Evolutionary conservation across 352 stramenopile species (phyloP).

Genomic region (Phytophthora sp.): DNA sequence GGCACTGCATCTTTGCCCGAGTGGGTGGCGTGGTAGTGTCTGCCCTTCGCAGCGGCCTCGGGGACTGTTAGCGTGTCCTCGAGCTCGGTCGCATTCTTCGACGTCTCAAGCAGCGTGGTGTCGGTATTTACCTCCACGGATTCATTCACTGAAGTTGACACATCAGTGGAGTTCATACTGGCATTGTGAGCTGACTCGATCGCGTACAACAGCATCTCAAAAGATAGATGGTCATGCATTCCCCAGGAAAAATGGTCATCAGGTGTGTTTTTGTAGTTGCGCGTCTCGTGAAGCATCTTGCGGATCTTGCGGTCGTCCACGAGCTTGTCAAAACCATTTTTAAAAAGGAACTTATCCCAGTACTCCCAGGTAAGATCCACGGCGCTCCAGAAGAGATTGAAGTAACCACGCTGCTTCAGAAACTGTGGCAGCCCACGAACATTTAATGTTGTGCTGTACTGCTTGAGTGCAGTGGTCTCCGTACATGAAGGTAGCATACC

Average conservation of each 20-base stretch:
- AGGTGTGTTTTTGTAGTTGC: slow-evolving; percentile 57
- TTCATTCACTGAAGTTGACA: neutral
- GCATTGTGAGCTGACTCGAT: slow-evolving; percentile 59
- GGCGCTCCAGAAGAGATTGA: slow-evolving; percentile 76
- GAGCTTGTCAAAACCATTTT: slow-evolving; percentile 75
- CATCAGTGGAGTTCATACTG: slow-evolving; percentile 24
- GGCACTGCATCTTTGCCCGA: slow-evolving; percentile 1
- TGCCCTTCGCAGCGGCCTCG: slow-evolving; percentile 22
- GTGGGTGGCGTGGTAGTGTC: slow-evolving; percentile 26
- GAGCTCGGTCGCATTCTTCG: slow-evolving; percentile 12
- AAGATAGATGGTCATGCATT: slow-evolving; percentile 76
- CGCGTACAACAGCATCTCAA: slow-evolving; percentile 73
- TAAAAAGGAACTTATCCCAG: slow-evolving; percentile 68
- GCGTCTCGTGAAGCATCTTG: slow-evolving; percentile 66
- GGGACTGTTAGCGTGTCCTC: slow-evolving; percentile 14
- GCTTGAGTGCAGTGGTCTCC: slow-evolving; percentile 67
- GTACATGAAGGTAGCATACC: slow-evolving; percentile 75
- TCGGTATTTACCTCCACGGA: neutral
- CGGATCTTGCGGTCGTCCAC: slow-evolving; percentile 70
- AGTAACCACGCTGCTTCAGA: slow-evolving; percentile 69
- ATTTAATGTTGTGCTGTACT: slow-evolving; percentile 57
- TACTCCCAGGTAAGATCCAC: slow-evolving; percentile 71
- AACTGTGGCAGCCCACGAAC: slow-evolving; percentile 68
- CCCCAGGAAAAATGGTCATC: slow-evolving; percentile 76
- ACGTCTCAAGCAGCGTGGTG: neutral